Evolutionary conservation across 108 stramenopile species (phyloP), one percentile per base, ranked within the genome.

Genomic region (Cyclotella cryptica): DNA sequence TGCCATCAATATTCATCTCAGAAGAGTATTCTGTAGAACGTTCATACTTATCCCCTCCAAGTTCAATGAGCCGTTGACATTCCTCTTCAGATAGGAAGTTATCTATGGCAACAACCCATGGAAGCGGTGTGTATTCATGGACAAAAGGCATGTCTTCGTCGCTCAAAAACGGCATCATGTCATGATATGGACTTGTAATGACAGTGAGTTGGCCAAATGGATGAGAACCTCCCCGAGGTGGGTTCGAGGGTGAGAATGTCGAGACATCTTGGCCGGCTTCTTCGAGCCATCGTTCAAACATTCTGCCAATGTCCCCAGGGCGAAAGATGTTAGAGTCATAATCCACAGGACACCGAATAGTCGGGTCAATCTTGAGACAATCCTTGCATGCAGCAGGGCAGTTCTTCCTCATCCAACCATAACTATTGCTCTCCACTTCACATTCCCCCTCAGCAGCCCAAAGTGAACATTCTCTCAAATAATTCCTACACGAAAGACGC

Each of bases 31-130:
- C 78, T 22, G 69, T 65, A 18, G 80, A 87, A 65, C 92, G 76
- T 65, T 90, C 77, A 69, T 95, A 96, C 39, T 65, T 52, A n/a
- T 57, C 29, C 17, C 55, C 72, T 49, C 95, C 92, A 22, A 93
- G 72, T 24, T 90, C 77, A 71, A 95, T 93, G 53, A 95, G 77
- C 12, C 41, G 57, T 7, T 93, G 66, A 35, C 83, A 85, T 67
- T 98, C 95, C 47, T 92, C 92, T 1, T 83, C 80, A 9, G 86
- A 80, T 15, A 91, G 43, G 69, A 96, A 86, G 69, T 92, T 86
- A 1, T 96, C 93, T 49, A 98, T 72, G 0, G 73, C 78, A 24
- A 87, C 77, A 27, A 90, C 82, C 84, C 84, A 90, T 27, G 89
- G 89, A 1, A 82, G 30, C 46, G 74, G 78, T 8, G 71, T 30